Evolutionary conservation across 2,329 filamentous ascomycete genomes (phyloP).

Genomic region (Ciborinia camelliae): DNA sequence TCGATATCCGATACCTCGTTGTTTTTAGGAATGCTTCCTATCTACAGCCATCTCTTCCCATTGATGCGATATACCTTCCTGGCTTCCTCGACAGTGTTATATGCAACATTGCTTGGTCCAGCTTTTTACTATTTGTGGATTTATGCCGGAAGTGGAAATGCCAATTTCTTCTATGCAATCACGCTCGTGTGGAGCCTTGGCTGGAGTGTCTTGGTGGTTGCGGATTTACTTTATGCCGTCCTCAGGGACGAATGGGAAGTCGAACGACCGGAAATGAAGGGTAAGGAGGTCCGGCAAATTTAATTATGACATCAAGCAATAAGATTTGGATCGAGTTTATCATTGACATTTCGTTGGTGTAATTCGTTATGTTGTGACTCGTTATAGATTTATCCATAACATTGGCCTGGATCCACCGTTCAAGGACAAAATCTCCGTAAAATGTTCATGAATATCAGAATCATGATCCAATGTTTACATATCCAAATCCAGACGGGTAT

Average conservation of each 20-base stretch:
- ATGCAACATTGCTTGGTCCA: slow-evolving; percentile 83
- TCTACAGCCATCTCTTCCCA: slow-evolving; percentile 90
- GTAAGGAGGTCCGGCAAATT: slow-evolving; percentile 65
- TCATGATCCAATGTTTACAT: neutral
- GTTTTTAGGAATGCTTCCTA: slow-evolving; percentile 76
- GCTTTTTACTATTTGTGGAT: slow-evolving; percentile 98
- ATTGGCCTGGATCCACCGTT: neutral
- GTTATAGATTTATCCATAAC: neutral
- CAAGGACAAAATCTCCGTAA: neutral
- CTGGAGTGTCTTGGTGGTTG: slow-evolving; percentile 72
- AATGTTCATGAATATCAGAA: neutral
- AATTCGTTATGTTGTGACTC: neutral
- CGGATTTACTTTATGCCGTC: slow-evolving; percentile 83
- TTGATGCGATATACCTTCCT: slow-evolving; percentile 93
- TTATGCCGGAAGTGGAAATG: slow-evolving; percentile 94
- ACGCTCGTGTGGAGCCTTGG: slow-evolving; percentile 97
- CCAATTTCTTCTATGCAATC: slow-evolving; percentile 99
- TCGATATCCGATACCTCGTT: slow-evolving; percentile 86
- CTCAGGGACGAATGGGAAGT: slow-evolving; percentile 92
- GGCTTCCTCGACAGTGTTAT: slow-evolving; percentile 76
- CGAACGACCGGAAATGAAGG: slow-evolving; percentile 83
- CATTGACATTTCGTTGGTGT: neutral
- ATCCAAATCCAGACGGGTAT: neutral
- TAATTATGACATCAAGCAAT: slow-evolving; percentile 23
- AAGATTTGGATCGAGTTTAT: neutral